These are phyloP conservation scores for Aegilops speltoides DNA, from an alignment of 176 grass and related monocot species.

Conservation along the genomic window DNA sequence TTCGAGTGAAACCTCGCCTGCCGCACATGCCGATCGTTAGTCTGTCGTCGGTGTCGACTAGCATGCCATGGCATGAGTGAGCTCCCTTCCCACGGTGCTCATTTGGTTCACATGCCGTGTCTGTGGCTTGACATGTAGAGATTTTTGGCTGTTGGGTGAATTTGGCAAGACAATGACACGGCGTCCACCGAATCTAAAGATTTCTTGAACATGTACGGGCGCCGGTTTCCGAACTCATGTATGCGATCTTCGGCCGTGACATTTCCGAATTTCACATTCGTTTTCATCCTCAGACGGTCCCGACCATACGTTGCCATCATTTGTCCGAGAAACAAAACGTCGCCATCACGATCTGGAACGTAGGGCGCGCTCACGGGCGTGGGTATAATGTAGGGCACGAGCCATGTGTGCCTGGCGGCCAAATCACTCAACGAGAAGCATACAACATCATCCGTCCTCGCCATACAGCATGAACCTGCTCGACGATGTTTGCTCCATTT, in stretches of 20 bases:
- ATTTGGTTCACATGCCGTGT: no score
- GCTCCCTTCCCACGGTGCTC: no score
- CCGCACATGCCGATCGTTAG: slow-evolving; percentile 17
- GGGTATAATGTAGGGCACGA: neutral
- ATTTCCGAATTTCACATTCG: neutral
- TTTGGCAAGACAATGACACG: neutral
- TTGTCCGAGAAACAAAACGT: no score
- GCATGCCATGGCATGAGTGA: neutral
- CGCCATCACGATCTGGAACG: no score
- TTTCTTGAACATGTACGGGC: neutral
- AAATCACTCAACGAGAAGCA: neutral
- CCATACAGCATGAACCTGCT: neutral
- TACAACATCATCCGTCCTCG: neutral
- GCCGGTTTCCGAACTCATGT: no score
- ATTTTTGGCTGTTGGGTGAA: neutral
- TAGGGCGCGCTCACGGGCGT: neutral
- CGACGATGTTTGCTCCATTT: neutral
- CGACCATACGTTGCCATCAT: neutral
- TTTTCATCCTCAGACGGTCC: neutral
- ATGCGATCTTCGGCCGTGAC: no score
- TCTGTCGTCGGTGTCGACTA: neutral
- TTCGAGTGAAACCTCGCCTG: slow-evolving; percentile 7
- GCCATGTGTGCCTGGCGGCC: neutral
- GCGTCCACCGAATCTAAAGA: neutral
- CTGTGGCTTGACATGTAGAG: no score